These are phyloP conservation scores for Fusarium lateritium DNA, from an alignment of 2,329 filamentous ascomycete genomes.

Conservation along the genomic window DNA sequence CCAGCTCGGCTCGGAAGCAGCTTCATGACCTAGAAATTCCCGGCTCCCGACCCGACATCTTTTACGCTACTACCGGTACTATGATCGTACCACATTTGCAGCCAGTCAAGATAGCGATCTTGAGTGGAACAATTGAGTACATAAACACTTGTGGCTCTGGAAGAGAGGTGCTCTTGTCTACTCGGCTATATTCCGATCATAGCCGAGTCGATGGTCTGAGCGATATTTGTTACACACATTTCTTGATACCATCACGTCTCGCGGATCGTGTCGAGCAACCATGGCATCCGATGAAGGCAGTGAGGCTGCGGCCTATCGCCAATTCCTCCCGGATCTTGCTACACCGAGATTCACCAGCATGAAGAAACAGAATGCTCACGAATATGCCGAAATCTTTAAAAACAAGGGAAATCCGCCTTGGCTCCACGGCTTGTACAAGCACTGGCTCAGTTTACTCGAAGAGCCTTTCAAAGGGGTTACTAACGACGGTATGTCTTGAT, in stretches of 20 bases:
- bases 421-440: conserved; percentile 72
- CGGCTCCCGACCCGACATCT: not conserved
- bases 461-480: conserved; percentile 82
- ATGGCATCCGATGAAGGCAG: not conserved
- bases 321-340: conserved; percentile 10
- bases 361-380: conserved; percentile 72
- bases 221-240: too few relatives aligned
- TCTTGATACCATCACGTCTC: too few relatives aligned
- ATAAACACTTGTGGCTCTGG: not conserved
- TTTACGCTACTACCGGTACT: not conserved
- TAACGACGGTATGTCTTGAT: conserved; percentile 68
- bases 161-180: not conserved
- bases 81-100: not conserved
- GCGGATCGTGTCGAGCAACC: not conserved
- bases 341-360: conserved; percentile 54
- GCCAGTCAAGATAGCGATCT: not conserved
- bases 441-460: conserved; percentile 71
- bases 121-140: not conserved
- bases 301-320: conserved; percentile 6
- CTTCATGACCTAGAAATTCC: conserved; percentile 1
- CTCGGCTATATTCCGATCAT: too few relatives aligned
- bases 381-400: conserved; percentile 74
- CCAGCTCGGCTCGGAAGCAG: conserved; percentile 8
- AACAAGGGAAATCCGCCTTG: conserved; percentile 74
- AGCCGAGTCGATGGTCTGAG: too few relatives aligned